A percentile compares a stretch with the other conserved stretches of the same genome.
phyloP scores from a whole-genome alignment of 306 rosid species.

The Amphicarpaea edgeworthii region DNA sequence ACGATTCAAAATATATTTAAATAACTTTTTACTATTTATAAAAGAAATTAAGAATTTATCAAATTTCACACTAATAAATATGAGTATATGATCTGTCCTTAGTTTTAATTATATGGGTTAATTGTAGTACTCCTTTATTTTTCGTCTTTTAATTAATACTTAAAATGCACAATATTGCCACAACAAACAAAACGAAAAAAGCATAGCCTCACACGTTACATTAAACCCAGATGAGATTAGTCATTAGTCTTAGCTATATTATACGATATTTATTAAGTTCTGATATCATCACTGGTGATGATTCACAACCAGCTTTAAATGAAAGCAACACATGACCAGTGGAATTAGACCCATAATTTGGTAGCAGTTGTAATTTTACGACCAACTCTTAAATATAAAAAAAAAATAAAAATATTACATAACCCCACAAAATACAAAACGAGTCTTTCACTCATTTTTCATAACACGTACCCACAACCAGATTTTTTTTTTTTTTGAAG shows the following conservation, averaged over 20 bases:
- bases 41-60: background rate
- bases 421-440: background rate
- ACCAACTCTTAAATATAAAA: background rate
- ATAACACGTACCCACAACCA: background rate
- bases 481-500: too few relatives aligned
- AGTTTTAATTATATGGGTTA: background rate
- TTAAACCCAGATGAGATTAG: background rate
- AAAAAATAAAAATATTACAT: too few relatives aligned
- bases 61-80: background rate
- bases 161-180: background rate
- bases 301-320: conserved; percentile 42
- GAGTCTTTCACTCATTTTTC: background rate
- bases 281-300: background rate
- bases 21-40: background rate
- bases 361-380: background rate
- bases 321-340: conserved; percentile 53
- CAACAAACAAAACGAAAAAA: conserved; percentile 1
- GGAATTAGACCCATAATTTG: conserved; percentile 13
- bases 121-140: background rate
- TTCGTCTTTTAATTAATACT: background rate
- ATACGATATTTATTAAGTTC: background rate
- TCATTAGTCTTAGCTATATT: background rate
- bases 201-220: background rate
- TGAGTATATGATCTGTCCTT: background rate
- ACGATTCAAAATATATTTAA: too few relatives aligned